A percentile compares a stretch with the other conserved stretches of the same genome.
Evolutionary conservation across 352 stramenopile species (phyloP).

Genomic region (Phytophthora pseudosyringae): DNA sequence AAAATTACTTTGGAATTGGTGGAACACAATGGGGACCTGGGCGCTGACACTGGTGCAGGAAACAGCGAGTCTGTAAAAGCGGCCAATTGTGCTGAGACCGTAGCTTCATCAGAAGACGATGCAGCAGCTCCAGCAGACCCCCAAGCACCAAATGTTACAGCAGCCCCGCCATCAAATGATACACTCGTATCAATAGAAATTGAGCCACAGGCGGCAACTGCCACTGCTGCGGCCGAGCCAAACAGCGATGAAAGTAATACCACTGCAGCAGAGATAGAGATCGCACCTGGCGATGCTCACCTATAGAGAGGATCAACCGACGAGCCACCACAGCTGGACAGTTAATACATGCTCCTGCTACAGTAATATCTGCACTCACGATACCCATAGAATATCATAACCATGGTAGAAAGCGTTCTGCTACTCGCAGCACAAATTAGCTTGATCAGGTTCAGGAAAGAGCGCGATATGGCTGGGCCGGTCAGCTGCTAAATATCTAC

Average conservation of each 20-base stretch:
- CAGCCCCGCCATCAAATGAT: neutral
- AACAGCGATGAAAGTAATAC: neutral
- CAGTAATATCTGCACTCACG: neutral
- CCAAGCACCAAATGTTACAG: neutral
- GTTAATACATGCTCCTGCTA: neutral
- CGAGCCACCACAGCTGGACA: neutral
- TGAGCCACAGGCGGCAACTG: neutral
- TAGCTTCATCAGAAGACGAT: too few species aligned
- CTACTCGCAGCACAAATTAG: neutral
- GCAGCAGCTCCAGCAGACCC: neutral
- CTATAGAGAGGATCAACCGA: neutral
- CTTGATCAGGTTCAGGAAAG: neutral
- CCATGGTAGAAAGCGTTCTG: neutral
- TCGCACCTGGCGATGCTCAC: neutral
- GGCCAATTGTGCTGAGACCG: neutral
- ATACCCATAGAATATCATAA: conserved; percentile 3
- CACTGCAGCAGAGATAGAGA: neutral
- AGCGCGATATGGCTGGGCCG: conserved; percentile 13
- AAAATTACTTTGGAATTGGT: neutral
- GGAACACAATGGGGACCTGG: neutral
- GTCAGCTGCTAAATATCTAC: conserved; percentile 45
- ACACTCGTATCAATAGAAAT: neutral
- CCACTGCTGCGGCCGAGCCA: neutral
- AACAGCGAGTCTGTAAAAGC: neutral
- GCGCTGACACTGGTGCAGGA: neutral